Evolutionary conservation across 495 filamentous ascomycete genomes (phyloP).

Genomic region (Hyaloscypha variabilis): DNA sequence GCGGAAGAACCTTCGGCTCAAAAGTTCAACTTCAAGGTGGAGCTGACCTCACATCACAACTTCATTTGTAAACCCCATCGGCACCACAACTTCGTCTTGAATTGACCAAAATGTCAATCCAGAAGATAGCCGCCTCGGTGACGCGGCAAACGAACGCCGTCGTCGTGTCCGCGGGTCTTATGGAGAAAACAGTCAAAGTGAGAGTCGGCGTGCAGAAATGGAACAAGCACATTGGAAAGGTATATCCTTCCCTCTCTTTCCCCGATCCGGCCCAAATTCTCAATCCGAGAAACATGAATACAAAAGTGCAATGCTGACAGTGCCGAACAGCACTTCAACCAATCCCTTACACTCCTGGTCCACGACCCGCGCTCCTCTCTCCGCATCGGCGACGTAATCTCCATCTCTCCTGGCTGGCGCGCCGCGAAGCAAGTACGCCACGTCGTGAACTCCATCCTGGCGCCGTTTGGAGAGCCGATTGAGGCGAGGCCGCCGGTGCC

Average conservation of each 20-base stretch:
- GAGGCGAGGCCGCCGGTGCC: slow-evolving; percentile 65
- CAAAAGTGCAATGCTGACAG: too few species aligned
- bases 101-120: slow-evolving; percentile 11
- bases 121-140: slow-evolving; percentile 18
- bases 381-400: slow-evolving; percentile 77
- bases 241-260: slow-evolving; percentile 30
- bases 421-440: slow-evolving; percentile 69
- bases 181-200: slow-evolving; percentile 73
- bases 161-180: slow-evolving; percentile 69
- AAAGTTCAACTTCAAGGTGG: not conserved
- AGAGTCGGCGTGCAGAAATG: slow-evolving; percentile 60
- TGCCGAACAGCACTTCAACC: slow-evolving; percentile 47
- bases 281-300: too few species aligned
- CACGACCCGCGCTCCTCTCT: slow-evolving; percentile 77
- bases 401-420: slow-evolving; percentile 68
- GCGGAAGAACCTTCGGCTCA: slow-evolving; percentile 18
- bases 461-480: slow-evolving; percentile 67
- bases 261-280: too few species aligned
- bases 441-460: slow-evolving; percentile 76
- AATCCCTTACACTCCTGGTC: slow-evolving; percentile 57
- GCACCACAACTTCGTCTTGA: not conserved
- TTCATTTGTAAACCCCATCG: not conserved
- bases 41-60: not conserved
- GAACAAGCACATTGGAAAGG: slow-evolving; percentile 62
- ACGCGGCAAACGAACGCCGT: slow-evolving; percentile 47